These are phyloP conservation scores for Ophiostoma tasmaniense DNA, from an alignment of 2,329 filamentous ascomycete species.

Conservation along the genomic window DNA sequence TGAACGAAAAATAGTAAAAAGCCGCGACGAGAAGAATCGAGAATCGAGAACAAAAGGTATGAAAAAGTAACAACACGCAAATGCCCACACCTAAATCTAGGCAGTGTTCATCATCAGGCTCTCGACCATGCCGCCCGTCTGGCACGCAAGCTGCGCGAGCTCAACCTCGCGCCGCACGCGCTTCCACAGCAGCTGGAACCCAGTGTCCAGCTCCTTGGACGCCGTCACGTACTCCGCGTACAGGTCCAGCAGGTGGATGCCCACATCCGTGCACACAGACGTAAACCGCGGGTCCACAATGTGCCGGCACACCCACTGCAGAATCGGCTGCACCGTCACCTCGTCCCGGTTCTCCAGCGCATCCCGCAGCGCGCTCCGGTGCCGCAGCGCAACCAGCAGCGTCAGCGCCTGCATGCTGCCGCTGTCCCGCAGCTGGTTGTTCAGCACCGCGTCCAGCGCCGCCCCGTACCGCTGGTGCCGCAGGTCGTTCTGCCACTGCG, in stretches of 20 bases:
- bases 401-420: conserved; percentile 60
- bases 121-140: conserved; percentile 82
- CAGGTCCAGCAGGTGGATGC: conserved; percentile 73
- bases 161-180: conserved; percentile 71
- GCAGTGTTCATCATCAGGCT: conserved; percentile 46
- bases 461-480: conserved; percentile 67
- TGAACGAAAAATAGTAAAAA: not conserved
- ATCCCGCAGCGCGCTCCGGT: conserved; percentile 74
- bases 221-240: conserved; percentile 74
- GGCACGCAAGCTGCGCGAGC: conserved; percentile 70
- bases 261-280: conserved; percentile 71
- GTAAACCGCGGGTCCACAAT: conserved; percentile 78
- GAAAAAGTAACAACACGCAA: not conserved
- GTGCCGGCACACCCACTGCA: conserved; percentile 74
- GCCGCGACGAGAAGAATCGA: not conserved
- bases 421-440: conserved; percentile 42
- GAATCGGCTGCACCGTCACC: conserved; percentile 66
- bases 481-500: conserved; percentile 71
- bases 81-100: not conserved
- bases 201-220: conserved; percentile 61
- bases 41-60: not conserved
- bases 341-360: conserved; percentile 78
- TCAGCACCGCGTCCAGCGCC: conserved; percentile 72
- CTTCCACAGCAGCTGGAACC: conserved; percentile 59
- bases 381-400: conserved; percentile 72